Conservation (phyloP, 257 asterid species). For the Ilex asprella region DNA sequence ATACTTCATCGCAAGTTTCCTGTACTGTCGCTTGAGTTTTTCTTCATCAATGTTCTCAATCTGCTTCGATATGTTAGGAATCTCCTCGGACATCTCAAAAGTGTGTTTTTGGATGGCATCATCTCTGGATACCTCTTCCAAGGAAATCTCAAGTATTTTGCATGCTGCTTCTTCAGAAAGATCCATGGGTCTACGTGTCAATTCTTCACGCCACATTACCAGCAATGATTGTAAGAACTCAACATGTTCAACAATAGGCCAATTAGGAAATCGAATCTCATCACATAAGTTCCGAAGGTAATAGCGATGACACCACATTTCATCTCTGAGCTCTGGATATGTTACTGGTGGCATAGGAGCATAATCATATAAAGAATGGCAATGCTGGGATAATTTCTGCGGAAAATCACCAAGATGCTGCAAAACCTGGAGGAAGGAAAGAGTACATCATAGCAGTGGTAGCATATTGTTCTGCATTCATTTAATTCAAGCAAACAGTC, state of each 20-base stretch:
- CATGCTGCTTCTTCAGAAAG: constrained; percentile 99
- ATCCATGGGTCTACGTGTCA: constrained; percentile 98
- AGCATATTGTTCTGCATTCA: background rate
- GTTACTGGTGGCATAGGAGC: constrained; percentile 99
- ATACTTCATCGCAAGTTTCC: constrained; percentile 96
- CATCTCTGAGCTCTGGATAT: constrained; percentile 93
- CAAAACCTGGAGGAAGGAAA: constrained; percentile 55
- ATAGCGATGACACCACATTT: constrained; percentile 99
- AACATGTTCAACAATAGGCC: constrained; percentile 99
- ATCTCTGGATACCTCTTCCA: constrained; percentile 87
- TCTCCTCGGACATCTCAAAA: constrained; percentile 38
- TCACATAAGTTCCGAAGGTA: constrained; percentile 91
- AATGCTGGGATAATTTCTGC: constrained; percentile 91
- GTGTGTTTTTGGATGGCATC: constrained; percentile 54
- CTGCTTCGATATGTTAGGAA: constrained; percentile 62
- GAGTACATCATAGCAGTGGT: constrained; percentile 4
- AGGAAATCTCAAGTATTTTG: constrained; percentile 82
- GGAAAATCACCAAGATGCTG: constrained; percentile 99
- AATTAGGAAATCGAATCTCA: constrained; percentile 91
- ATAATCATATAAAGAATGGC: constrained; percentile 88
- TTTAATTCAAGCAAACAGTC: constrained; percentile 8
- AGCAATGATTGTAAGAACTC: constrained; percentile 95
- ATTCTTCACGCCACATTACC: constrained; percentile 97
- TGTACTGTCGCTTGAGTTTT: constrained; percentile 92
- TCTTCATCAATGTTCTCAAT: constrained; percentile 93